These are phyloP conservation scores for Phytophthora idaei DNA, from an alignment of 352 stramenopile genomes.

Conservation along the genomic window DNA sequence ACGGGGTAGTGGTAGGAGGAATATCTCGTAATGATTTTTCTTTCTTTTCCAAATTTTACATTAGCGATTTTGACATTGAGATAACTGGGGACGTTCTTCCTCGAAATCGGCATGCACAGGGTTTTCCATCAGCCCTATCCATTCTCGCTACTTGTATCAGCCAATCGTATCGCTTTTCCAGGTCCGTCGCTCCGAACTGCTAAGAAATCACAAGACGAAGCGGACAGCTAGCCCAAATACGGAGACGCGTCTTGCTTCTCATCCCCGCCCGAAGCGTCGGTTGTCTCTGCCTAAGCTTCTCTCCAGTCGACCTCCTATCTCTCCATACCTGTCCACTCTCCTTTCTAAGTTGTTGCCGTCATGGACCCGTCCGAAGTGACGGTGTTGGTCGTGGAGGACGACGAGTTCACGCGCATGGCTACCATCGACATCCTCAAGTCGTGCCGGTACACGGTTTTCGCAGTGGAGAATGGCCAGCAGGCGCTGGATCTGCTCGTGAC, in stretches of 20 bases:
- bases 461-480: conserved; percentile 84
- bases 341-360: conserved; percentile 2
- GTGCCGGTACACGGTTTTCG: conserved; percentile 83
- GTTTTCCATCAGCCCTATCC: conserved; percentile 12
- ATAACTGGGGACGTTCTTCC: no score
- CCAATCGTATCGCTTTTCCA: neutral
- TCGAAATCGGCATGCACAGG: conserved; percentile 1
- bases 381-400: conserved; percentile 89
- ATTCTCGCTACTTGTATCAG: neutral
- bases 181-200: neutral
- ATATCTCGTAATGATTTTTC: no score
- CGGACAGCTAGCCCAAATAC: neutral
- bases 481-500: conserved; percentile 74
- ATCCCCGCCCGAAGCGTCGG: conserved; percentile 23
- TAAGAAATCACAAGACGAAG: neutral
- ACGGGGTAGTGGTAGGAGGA: no score
- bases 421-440: conserved; percentile 91
- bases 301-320: neutral
- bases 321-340: neutral
- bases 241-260: conserved; percentile 1
- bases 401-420: conserved; percentile 90
- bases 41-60: no score
- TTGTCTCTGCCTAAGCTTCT: conserved; percentile 26
- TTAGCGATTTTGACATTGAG: no score
- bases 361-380: conserved; percentile 91